Percentiles rank a stretch among this genome's conserved stretches.
These are phyloP conservation scores for Entonaema liquescens DNA, from an alignment of 495 filamentous ascomycete genomes.

Conservation along the genomic window DNA sequence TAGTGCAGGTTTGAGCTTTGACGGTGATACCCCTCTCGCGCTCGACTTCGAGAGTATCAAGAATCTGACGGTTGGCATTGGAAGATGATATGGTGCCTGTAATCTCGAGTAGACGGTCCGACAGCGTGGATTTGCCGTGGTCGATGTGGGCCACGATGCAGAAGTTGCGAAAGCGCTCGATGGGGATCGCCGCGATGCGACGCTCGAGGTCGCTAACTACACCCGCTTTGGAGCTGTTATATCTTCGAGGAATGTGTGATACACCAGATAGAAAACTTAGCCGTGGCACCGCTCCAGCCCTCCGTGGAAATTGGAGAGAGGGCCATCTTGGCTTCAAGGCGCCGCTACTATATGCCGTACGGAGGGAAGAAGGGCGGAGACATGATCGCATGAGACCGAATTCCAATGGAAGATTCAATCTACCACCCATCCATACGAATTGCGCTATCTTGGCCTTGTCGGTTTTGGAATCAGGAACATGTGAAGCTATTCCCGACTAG, in stretches of 20 bases:
- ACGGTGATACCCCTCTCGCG: conserved; percentile 96
- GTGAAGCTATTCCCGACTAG: conserved; percentile 19
- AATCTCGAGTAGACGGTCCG: conserved; percentile 89
- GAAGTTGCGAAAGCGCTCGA: conserved; percentile 93
- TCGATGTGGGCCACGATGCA: conserved; percentile 99
- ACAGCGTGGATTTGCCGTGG: conserved; percentile 96
- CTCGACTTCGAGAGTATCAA: conserved; percentile 97
- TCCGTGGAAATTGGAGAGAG: not conserved
- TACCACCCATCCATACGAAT: conserved; percentile 46
- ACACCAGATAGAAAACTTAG: too few relatives aligned
- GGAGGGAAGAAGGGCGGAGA: conserved; percentile 48
- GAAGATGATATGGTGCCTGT: conserved; percentile 87
- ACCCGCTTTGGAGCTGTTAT: conserved; percentile 34
- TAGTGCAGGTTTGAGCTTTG: conserved; percentile 97
- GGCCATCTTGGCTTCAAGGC: conserved; percentile 15
- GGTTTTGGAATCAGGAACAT: not conserved
- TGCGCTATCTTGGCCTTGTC: conserved; percentile 14
- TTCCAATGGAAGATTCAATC: conserved; percentile 21
- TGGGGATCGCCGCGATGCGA: conserved; percentile 85
- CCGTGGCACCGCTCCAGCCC: conserved; percentile 17
- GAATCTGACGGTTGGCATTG: conserved; percentile 90
- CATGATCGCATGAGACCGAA: conserved; percentile 50
- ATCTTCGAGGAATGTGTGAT: not conserved
- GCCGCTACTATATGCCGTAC: conserved; percentile 51
- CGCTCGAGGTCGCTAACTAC: conserved; percentile 68